A percentile compares a stretch with the other conserved stretches of the same genome.
Conservation (phyloP, 768 basidiomycete genomes). For the Kwoniella sp. region DNA sequence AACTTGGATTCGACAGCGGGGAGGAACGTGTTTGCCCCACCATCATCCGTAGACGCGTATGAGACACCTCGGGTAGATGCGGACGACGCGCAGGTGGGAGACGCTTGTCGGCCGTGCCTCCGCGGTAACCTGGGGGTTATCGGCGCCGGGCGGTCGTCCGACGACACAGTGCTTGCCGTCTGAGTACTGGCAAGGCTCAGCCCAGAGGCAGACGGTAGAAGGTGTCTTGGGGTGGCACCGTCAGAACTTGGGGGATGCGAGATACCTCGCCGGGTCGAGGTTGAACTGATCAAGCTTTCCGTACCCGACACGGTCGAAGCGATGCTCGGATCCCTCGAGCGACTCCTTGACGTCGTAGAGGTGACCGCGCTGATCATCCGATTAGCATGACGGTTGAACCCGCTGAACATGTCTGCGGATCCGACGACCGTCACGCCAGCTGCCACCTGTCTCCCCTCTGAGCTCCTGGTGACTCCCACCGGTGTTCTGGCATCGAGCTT, state of each 20-base stretch:
- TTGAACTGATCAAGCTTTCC: background rate
- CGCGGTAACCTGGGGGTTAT: constrained; percentile 11
- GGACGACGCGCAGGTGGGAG: background rate
- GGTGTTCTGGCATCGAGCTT: too few relatives aligned
- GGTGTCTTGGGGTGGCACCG: background rate
- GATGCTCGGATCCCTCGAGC: background rate
- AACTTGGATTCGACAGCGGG: too few relatives aligned
- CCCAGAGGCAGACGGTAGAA: constrained; percentile 21
- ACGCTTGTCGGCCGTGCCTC: too few relatives aligned
- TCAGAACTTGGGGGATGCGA: too few relatives aligned
- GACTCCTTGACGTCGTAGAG: background rate
- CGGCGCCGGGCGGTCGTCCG: background rate
- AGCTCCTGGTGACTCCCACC: too few relatives aligned
- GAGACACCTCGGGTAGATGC: too few relatives aligned
- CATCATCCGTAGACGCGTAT: too few relatives aligned
- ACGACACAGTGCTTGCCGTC: constrained; percentile 3
- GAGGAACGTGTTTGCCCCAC: too few relatives aligned
- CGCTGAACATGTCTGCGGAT: constrained; percentile 16
- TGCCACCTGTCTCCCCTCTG: too few relatives aligned
- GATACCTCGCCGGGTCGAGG: background rate
- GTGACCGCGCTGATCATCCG: constrained; percentile 2
- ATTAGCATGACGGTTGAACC: constrained; percentile 8
- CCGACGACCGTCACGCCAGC: constrained; percentile 2
- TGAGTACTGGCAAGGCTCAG: constrained; percentile 17
- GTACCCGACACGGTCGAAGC: background rate